Conservation (phyloP, 2,329 filamentous ascomycete species). For the Diplodia seriata region DNA sequence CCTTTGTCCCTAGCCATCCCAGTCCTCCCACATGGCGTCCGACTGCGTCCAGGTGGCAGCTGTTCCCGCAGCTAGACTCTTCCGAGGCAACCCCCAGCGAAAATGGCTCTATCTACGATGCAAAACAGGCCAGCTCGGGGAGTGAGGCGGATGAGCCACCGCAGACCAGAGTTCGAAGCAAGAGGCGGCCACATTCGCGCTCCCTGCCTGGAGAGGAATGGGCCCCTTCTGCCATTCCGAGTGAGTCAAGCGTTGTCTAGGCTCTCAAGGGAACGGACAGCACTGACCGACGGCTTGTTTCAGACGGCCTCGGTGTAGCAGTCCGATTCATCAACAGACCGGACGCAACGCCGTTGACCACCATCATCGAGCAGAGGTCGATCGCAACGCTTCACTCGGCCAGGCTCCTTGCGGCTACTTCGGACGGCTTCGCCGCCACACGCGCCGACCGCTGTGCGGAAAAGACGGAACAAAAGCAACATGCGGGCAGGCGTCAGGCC, state of each 20-base stretch:
- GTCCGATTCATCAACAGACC: slow-evolving; percentile 39
- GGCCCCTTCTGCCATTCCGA: slow-evolving; percentile 16
- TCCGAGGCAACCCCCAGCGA: slow-evolving; percentile 34
- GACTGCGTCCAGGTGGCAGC: slow-evolving; percentile 13
- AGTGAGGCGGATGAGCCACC: slow-evolving; percentile 14
- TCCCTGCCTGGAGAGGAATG: slow-evolving; percentile 17
- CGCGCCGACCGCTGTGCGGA: neutral
- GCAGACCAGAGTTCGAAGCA: slow-evolving; percentile 8
- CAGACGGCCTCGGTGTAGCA: slow-evolving; percentile 26
- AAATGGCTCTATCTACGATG: slow-evolving; percentile 32
- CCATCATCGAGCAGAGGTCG: slow-evolving; percentile 54
- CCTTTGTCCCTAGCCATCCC: slow-evolving; percentile 6
- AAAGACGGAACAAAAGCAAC: slow-evolving; percentile 23
- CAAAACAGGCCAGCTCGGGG: slow-evolving; percentile 12
- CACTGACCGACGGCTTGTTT: slow-evolving; percentile 18
- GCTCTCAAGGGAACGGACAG: neutral
- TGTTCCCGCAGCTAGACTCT: slow-evolving; percentile 32
- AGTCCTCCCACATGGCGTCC: slow-evolving; percentile 5
- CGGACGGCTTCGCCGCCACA: neutral
- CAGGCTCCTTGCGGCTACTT: neutral
- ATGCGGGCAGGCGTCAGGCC: slow-evolving; percentile 13
- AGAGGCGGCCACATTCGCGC: slow-evolving; percentile 11
- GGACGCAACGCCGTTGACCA: slow-evolving; percentile 50
- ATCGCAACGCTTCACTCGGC: slow-evolving; percentile 49
- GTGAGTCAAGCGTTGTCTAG: slow-evolving; percentile 21